Evolutionary conservation across 148 eudicot genomes (phyloP).

Genomic region (Fagopyrum tataricum): DNA sequence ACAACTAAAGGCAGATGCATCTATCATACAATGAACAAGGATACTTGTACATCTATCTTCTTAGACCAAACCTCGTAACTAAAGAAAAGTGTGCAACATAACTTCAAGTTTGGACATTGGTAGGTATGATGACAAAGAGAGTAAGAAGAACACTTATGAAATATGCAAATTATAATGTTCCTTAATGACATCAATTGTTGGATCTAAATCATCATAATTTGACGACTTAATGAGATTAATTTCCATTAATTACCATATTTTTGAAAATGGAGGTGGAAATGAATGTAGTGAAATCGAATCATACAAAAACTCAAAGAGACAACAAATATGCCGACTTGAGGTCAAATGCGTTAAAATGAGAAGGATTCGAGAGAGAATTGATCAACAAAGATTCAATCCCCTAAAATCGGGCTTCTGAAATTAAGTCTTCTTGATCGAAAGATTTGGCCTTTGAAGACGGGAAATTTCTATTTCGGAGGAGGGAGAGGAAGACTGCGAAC

Average conservation of each 20-base stretch:
- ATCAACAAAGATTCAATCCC: slow-evolving; percentile 57
- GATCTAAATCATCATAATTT: too few species aligned
- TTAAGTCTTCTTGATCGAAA: slow-evolving; percentile 47
- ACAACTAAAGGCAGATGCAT: not conserved
- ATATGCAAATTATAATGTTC: too few species aligned
- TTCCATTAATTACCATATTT: too few species aligned
- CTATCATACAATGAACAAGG: not conserved
- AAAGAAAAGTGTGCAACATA: not conserved
- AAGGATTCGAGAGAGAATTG: slow-evolving; percentile 53
- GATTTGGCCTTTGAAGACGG: slow-evolving; percentile 46
- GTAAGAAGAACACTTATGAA: not conserved
- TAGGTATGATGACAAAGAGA: not conserved
- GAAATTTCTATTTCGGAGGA: slow-evolving; percentile 61
- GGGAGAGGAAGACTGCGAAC: slow-evolving; percentile 70
- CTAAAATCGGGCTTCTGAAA: slow-evolving; percentile 62
- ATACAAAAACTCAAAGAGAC: too few species aligned
- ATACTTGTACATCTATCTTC: not conserved
- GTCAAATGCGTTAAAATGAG: slow-evolving; percentile 62
- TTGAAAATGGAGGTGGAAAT: too few species aligned
- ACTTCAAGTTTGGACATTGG: slow-evolving; percentile 3
- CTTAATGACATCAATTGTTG: too few species aligned
- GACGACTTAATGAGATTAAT: too few species aligned
- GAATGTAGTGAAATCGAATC: too few species aligned
- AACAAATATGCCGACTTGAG: slow-evolving; percentile 49
- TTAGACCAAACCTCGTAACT: not conserved